Percentiles rank a stretch among this genome's conserved stretches.
Conservation (phyloP, 140 eudicot genomes). For the Anethum foeniculum region DNA sequence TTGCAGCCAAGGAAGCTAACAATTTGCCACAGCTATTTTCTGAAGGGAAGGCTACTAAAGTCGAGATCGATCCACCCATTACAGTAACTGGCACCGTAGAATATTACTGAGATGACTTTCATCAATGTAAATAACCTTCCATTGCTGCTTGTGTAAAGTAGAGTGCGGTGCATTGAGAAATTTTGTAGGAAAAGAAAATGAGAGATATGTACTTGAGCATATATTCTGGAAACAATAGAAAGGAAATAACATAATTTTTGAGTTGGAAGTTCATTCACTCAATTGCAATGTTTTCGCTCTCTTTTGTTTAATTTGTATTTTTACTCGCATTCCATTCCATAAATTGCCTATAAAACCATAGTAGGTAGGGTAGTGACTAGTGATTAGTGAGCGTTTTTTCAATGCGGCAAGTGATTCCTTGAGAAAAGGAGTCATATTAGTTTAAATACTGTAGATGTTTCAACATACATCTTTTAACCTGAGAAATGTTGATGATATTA, state of each 20-base stretch:
- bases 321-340: no score
- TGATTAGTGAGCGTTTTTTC: not conserved
- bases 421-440: no score
- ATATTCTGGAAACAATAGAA: not conserved
- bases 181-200: not conserved
- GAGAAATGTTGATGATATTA: no score
- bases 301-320: not conserved
- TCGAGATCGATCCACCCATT: conserved; percentile 58
- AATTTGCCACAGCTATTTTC: conserved; percentile 50
- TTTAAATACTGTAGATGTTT: no score
- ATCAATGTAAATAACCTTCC: not conserved
- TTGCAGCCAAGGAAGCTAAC: conserved; percentile 70
- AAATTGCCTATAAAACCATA: no score
- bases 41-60: conserved; percentile 72
- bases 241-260: not conserved
- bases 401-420: not conserved
- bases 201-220: not conserved
- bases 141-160: not conserved
- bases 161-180: not conserved
- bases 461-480: no score
- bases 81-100: conserved; percentile 47
- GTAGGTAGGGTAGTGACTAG: not conserved
- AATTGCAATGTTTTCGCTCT: not conserved
- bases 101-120: conserved; percentile 33
- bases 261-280: not conserved